Evolutionary conservation across 768 basidiomycete species (phyloP), one percentile per base, ranked within the genome.

Genomic region (Psilocybe subaeruginosa): DNA sequence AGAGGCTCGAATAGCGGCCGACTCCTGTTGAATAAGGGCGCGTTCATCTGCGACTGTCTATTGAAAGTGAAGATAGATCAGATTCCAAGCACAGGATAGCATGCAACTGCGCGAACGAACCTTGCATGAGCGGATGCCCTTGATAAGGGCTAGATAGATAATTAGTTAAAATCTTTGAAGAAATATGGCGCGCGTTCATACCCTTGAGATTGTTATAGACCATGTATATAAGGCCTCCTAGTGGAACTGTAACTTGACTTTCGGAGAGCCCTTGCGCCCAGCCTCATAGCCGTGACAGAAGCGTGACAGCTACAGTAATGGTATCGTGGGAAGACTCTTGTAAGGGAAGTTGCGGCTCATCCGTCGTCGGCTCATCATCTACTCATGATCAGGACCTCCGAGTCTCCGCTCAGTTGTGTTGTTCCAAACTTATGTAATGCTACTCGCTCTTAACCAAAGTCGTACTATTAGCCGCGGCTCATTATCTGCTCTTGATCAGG

Each of bases 1-100:
- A 0, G 95, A 95, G 0, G 97, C 95, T 47, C 97, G 88, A 68
- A 99, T 97, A 8, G 95, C 93, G 9, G 97, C 97, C 1, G 93
- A 95, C 80, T 99, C 97, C 74, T 97, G 95, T 73, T 97, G 92
- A 72, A 99, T 96, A 68, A 98, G 89, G 59, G 90, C 88, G 59
- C 97, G 93, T 78, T 99, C 97, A 81, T 99, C 97, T 63, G 97
- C 97, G 58, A 99, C 90, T 52, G 97, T 99, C 96, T 95, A 69
- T 35, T 27, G 64, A 75, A 67, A 74, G 62, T 33, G 47, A 66
- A 68, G 59, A 54, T 45, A 52, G 46, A 64, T 61, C 49, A 69
- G 58, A 70, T 63, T 60, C 64, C 54, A 62, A 55, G 56, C 43
- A 57, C 58, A 35, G 54, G 56, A 29, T 59, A 49, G 51, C 29